Evolutionary conservation across 1,139 yeast species (phyloP), one percentile per base, ranked within the genome.

Genomic region (Scheffersomyces insectosa): DNA sequence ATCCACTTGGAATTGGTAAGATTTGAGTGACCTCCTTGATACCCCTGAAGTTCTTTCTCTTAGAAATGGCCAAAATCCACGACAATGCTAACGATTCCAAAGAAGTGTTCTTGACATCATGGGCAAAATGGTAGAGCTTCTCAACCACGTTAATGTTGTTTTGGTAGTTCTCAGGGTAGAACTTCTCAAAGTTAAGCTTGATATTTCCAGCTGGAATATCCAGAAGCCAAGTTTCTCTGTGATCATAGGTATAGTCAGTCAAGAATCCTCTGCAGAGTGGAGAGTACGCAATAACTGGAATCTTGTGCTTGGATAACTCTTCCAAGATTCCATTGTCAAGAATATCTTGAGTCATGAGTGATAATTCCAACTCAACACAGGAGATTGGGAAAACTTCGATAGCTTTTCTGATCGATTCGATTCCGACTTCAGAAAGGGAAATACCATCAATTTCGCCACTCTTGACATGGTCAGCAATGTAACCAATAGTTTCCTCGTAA

Each of bases 241-340:
- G 59, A 36, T 66, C 75, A 45, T 80, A 73, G 16, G 67, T 56
- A 39, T 47, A 49, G 43, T 91, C 93, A 6, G 93, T 82, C 42
- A 88, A 72, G 43, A 83, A 63, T 1, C 96, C 96, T 55, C 86
- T 72, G 14, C 88, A 84, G 46, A 88, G 69, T 38, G 96, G 96
- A 27, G 95, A 84, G 63, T 88, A 88, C 29, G 90, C 88, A 47
- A 85, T 66, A 32, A 87, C 68, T 7, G 91, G 84, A 44, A 88
- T 74, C 11, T 68, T 70, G 31, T 55, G 56, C 35, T 54, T 51
- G 15, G 74, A 59, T 25, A 77, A 67, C 46, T 82, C 83, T 14
- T 72, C 74, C 44, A 83, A 75, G 20, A 84, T 74, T 1, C 90
- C 95, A 55, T 84, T 79, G 5, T 63, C 49, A 36, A 80, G 57